Evolutionary conservation across 768 basidiomycete species (phyloP), one percentile per base, ranked within the genome.

Genomic region (Lepiota venenata): DNA sequence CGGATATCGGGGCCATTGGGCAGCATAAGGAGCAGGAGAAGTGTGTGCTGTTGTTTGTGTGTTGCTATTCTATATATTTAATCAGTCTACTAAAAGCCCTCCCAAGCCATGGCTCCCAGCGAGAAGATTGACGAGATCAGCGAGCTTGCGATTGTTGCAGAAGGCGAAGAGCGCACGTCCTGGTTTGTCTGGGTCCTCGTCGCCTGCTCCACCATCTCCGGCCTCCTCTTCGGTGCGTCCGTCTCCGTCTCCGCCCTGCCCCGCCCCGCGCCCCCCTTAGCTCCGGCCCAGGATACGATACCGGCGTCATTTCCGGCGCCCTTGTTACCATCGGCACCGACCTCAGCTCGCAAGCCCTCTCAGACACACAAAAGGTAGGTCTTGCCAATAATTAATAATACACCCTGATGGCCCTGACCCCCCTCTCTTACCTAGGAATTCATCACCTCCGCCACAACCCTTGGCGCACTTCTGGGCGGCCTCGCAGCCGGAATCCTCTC

Each of bases 181-280:
- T 80, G 78, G 76, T 90, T 90, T 58, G 81, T 91, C 2, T 89
- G 87, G 87, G 70, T 84, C n/a, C 76, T 92, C 39, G 88, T 91
- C 12, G 66, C 78, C 48, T 83, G 84, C 56, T 84, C 84, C n/a
- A 84, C 85, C 47, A 85, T 91, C 51, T 87, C 86, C 11, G 88
- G 87, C 15, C 66, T 89, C 20, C 74, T 90, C 6, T 91, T 91
- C 56, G 88, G 88, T 87, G 50, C 25, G 84, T 63, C 11, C 37
- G 10, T 22, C 27, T 8, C 10, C 20, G 12, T 41, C 20, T 22
- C 22, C 12, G 15, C 32, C 4, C 12, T 42, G 35, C 42, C 18
- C 14, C 32, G 37, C 18, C 14, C 32, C 37, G 20, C 14, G 1
- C 18, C 3, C 22, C 32, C 22, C 53, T 39, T 10, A n/a, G 5